These are phyloP conservation scores for Starmerella scarabaei DNA, from an alignment of 805 yeast genomes.

Conservation along the genomic window DNA sequence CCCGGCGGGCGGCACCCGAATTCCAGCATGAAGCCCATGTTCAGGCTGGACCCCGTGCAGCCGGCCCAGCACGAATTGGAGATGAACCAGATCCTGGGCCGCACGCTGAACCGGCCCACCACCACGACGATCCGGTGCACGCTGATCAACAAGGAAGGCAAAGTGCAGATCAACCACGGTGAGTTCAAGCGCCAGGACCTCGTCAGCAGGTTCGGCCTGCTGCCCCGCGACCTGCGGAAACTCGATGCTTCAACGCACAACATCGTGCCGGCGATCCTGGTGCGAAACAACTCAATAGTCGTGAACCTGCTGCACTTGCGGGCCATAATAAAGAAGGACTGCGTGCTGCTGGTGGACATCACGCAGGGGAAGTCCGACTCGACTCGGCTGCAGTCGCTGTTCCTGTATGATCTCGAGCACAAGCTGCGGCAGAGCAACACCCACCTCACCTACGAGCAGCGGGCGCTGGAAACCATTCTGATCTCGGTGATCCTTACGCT, in stretches of 20 bases:
- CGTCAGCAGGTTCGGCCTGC: conserved; percentile 58
- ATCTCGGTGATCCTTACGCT: conserved; percentile 66
- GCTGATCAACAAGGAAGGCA: conserved; percentile 57
- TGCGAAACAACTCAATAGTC: conserved; percentile 62
- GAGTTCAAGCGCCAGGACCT: conserved; percentile 64
- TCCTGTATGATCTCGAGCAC: conserved; percentile 67
- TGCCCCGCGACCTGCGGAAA: conserved; percentile 83
- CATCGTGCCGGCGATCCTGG: conserved; percentile 80
- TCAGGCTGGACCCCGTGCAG: too few relatives aligned
- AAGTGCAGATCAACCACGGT: conserved; percentile 53
- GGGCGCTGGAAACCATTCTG: conserved; percentile 80
- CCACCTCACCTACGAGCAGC: conserved; percentile 69
- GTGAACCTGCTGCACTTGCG: conserved; percentile 77
- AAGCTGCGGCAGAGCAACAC: conserved; percentile 37
- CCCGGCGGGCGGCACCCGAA: too few relatives aligned
- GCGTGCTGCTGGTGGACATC: conserved; percentile 75
- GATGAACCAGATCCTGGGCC: conserved; percentile 20
- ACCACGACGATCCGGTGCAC: conserved; percentile 58
- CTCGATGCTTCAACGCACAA: conserved; percentile 70
- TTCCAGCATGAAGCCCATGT: too few relatives aligned
- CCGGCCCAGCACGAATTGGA: conserved; percentile 12
- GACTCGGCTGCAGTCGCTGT: conserved; percentile 56
- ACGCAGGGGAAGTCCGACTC: conserved; percentile 32
- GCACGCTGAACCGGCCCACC: conserved; percentile 18
- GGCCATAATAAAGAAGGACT: conserved; percentile 71